phyloP scores from a whole-genome alignment of 2,329 filamentous ascomycete genomes.

The Xylaria arbuscula region DNA sequence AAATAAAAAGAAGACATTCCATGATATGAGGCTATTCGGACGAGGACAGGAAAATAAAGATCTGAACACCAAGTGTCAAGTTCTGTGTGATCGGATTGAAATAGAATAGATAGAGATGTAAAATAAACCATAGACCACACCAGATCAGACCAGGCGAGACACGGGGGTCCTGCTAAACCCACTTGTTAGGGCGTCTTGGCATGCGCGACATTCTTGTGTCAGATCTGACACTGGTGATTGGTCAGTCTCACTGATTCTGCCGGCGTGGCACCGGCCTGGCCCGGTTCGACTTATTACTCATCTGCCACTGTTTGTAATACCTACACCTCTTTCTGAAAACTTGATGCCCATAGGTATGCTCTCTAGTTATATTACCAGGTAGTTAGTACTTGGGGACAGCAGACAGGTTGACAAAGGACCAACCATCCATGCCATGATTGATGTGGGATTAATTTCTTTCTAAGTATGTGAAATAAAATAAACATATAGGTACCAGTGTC shows the following conservation, averaged over 20 bases:
- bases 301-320: background rate
- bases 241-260: conserved; percentile 7
- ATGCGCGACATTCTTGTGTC: conserved; percentile 33
- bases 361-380: no score
- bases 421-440: no score
- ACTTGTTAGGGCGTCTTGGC: conserved; percentile 30
- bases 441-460: no score
- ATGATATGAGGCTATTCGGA: background rate
- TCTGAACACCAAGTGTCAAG: background rate
- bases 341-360: no score
- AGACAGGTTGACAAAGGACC: no score
- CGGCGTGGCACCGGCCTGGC: conserved; percentile 11
- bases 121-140: background rate
- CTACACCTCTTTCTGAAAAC: no score
- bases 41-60: background rate
- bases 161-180: background rate
- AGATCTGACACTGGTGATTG: conserved; percentile 30
- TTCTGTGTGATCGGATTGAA: background rate
- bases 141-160: background rate
- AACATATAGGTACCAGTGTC: no score
- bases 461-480: no score
- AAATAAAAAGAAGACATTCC: background rate
- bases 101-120: background rate
- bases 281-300: conserved; percentile 23
- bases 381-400: no score